Base-by-base conservation (phyloP, 1,284 basidiomycete genomes). In the Xerocomus nothofagi region DNA sequence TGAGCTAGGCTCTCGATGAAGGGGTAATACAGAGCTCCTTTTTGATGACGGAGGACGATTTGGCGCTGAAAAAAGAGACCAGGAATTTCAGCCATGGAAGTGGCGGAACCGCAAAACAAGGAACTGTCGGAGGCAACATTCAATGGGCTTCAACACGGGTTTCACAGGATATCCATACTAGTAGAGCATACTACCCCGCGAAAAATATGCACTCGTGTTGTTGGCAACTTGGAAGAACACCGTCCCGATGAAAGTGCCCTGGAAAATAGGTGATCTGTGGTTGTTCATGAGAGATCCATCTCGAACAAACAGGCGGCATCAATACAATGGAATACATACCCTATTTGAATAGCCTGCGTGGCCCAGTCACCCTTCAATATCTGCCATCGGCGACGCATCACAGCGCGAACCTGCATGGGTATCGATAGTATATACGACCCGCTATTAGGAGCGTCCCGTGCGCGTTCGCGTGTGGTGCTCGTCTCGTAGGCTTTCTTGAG, bases 201-300 rank as follows among this genome's bases (percentile, higher is more conserved):
- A 84, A 76, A 88, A 93, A 67, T 84, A 87, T 15, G 81, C 83
- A 3, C 69, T 63, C 0, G 91, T 91, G 9, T 72, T 65, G 20
- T 79, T 71, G 0, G 80, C 71, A 39, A 85, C 69, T 3, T 78
- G 73, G 54, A 85, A 75, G 73, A 90, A 95, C 27, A 87, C 76
- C 0, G 86, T 88, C 12, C 91, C 91, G 48, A 85, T 75, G 57
- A 91, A 85, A 49, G 91, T 57, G 3, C 74, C 84, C 63, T 88
- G 84, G 39, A 83, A 61, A 12, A 82, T 57, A 55, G 79, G 83
- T 6, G 75, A 27, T 12, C 61, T 66, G 15, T 12, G 26, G 4
- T 36, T 14, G 0, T 26, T 15, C 8, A 7, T 15, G 9, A 21
- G 3, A 44, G 4, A 36, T 57, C n/a, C 37, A 18, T 27, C 20